Evolutionary conservation across 1,284 basidiomycete species (phyloP), one percentile per base, ranked within the genome.

Genomic region (Laetiporus sulphureus): DNA sequence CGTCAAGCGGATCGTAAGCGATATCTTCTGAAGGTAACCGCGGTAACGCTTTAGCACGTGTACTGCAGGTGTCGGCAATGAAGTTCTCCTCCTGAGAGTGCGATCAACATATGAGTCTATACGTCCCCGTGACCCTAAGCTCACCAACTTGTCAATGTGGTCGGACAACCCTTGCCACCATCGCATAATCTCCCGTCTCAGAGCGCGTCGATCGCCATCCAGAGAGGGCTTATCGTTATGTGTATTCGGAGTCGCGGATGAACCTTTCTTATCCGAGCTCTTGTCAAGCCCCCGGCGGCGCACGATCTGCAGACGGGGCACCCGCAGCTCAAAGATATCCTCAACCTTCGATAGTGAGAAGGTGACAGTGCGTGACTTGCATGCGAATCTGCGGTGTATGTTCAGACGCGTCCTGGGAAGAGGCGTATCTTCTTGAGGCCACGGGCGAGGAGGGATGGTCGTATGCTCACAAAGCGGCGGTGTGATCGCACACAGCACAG

Each of bases 111-210:
- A 42, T 45, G 32, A 42, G 35, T 33, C 27, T 11, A 32, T 25
- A 11, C 21, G 25, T 2, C 36, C 41, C 16, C 13, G 24, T 27
- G 4, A 8, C 13, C 4, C 5, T 33, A 25, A 12, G 36, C 32
- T 36, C 48, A 79, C 80, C 45, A 85, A 59, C 48, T 68, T 66
- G 50, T 80, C 76, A 47, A 85, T 64, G 56, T 77, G 70, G 42
- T 77, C 74, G 1, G 73, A 65, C 12, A 84, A 59, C 12, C 69
- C 68, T 52, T 77, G 73, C 80, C 80, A 85, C 76, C 79, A 84
- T 24, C 51, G 53, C 54, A 67, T 71, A 41, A 85, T 83, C 56
- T 85, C 77, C 37, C 66, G 62, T 44, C 77, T 60, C 15, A 84
- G 57, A 4, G 59, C 51, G 32, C 65, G 65, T 57, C 71, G 77